A percentile compares a stretch with the other conserved stretches of the same genome.
phyloP scores from a whole-genome alignment of 805 yeast species.

The Wickerhamomyces ciferrii region DNA sequence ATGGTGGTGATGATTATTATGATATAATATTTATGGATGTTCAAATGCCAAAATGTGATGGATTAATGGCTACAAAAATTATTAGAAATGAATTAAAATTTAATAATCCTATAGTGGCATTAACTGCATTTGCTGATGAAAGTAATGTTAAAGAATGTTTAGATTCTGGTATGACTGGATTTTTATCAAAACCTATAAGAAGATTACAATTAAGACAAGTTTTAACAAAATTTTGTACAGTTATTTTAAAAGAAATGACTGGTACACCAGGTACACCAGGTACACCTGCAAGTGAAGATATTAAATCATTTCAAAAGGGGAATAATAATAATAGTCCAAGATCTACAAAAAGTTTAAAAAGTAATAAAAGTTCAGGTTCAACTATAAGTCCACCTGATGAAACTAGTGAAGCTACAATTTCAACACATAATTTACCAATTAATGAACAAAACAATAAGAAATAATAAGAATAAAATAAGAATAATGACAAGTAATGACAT shows the following conservation, averaged over 20 bases:
- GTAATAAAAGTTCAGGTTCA: neutral
- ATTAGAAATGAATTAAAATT: conserved; percentile 61
- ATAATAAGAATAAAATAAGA: no score
- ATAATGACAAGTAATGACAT: neutral
- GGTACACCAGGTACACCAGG: conserved; percentile 4
- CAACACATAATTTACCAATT: neutral
- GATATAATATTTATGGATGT: conserved; percentile 94
- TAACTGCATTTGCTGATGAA: conserved; percentile 94
- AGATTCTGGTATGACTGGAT: conserved; percentile 90
- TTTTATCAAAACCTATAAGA: conserved; percentile 82
- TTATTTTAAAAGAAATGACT: conserved; percentile 1
- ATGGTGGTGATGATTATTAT: conserved; percentile 31
- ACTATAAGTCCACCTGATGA: neutral
- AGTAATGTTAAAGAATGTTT: conserved; percentile 82
- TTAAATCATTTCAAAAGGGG: neutral
- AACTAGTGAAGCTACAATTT: neutral
- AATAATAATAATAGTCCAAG: neutral
- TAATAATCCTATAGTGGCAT: conserved; percentile 78
- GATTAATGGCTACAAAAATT: conserved; percentile 73
- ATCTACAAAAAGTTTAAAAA: neutral
- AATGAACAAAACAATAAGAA: neutral
- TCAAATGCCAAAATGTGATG: conserved; percentile 95
- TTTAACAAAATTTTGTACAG: conserved; percentile 27
- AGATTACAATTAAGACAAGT: conserved; percentile 62
- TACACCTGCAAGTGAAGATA: conserved; percentile 1